Evolutionary conservation across 305 asterid genomes (phyloP).

Genomic region (Andrographis paniculata): DNA sequence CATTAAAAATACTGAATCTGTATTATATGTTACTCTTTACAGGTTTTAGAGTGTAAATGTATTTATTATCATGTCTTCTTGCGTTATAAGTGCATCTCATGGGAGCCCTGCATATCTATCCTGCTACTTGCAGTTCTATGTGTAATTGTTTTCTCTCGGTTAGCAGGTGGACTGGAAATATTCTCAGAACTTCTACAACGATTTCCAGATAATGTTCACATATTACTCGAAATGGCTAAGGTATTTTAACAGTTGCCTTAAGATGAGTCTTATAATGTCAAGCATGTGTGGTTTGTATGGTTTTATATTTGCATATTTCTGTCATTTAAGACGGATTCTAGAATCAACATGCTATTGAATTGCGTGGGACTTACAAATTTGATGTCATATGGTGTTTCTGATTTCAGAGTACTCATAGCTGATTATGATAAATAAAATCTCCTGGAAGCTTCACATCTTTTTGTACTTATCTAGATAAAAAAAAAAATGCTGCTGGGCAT

Average conservation of each 20-base stretch:
- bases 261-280: slow-evolving; percentile 4
- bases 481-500: too few species aligned
- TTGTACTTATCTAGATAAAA: too few species aligned
- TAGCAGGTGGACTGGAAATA: slow-evolving; percentile 84
- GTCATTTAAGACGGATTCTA: too few species aligned
- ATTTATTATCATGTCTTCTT: slow-evolving; percentile 3
- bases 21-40: not conserved
- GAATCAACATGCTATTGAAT: too few species aligned
- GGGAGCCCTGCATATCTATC: not conserved
- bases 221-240: slow-evolving; percentile 98
- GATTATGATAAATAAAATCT: too few species aligned
- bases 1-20: not conserved
- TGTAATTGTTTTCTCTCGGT: slow-evolving; percentile 3
- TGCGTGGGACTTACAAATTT: too few species aligned
- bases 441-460: too few species aligned
- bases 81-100: slow-evolving; percentile 4
- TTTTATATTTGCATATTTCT: too few species aligned
- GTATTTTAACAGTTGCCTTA: slow-evolving; percentile 27
- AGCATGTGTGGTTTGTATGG: not conserved
- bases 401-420: too few species aligned
- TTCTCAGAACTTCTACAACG: slow-evolving; percentile 86
- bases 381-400: too few species aligned
- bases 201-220: slow-evolving; percentile 82
- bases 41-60: not conserved
- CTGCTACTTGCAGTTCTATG: not conserved